These are phyloP conservation scores for Ascochyta lentis DNA, from an alignment of 2,329 filamentous ascomycete genomes.

Conservation along the genomic window DNA sequence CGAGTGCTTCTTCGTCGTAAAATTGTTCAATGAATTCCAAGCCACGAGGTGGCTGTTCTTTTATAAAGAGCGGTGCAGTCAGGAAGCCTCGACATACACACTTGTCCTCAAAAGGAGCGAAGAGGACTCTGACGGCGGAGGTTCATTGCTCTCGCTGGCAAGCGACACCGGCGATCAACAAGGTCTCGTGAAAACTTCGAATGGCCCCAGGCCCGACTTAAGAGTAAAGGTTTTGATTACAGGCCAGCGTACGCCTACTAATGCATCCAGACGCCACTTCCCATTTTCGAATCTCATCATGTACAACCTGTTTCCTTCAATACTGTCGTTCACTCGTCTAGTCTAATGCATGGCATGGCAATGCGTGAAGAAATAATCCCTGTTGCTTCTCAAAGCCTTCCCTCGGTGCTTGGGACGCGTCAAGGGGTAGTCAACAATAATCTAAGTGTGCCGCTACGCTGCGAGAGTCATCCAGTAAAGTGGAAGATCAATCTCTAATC, in stretches of 20 bases:
- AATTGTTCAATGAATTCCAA: neutral
- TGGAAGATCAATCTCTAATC: neutral
- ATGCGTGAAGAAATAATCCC: neutral
- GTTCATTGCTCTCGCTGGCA: neutral
- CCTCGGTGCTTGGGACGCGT: neutral
- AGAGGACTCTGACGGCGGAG: too few species aligned
- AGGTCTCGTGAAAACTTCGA: too few species aligned
- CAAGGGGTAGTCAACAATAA: neutral
- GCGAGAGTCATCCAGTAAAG: neutral
- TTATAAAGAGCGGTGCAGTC: too few species aligned
- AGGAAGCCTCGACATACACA: too few species aligned
- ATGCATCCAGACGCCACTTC: conserved; percentile 1
- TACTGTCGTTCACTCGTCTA: conserved; percentile 10
- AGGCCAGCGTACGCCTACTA: neutral
- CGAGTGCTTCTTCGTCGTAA: neutral
- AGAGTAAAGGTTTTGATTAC: conserved; percentile 9
- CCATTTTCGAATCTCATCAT: neutral
- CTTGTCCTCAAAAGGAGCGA: too few species aligned
- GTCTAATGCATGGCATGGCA: conserved; percentile 16
- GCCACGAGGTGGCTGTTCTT: too few species aligned
- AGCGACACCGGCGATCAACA: too few species aligned
- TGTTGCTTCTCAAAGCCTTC: neutral
- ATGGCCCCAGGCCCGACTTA: neutral
- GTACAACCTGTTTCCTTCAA: conserved; percentile 1
- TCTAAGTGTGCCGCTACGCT: neutral